Conservation (phyloP, 176 grass and related monocot genomes). For the Chloris gayana region DNA sequence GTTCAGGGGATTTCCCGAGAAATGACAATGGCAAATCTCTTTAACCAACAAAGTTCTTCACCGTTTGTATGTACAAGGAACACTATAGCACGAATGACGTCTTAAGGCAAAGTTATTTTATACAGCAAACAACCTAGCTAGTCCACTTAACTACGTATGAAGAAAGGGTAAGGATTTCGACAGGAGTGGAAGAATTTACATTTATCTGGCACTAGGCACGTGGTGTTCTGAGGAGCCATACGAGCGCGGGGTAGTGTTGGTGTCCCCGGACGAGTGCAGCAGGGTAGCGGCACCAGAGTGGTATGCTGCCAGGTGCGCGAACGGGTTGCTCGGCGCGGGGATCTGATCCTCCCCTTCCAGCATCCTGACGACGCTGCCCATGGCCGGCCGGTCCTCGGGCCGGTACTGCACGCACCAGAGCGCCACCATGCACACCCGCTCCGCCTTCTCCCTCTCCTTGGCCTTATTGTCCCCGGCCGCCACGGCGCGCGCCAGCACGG, state of each 20-base stretch:
- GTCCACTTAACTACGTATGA: no score
- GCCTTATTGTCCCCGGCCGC: conserved; percentile 6
- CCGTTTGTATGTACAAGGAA: no score
- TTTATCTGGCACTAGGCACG: background rate
- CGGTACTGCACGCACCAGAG: conserved; percentile 78
- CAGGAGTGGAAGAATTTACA: background rate
- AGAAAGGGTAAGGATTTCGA: no score
- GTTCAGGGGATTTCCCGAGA: no score
- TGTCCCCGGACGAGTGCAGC: conserved; percentile 21
- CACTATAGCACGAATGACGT: no score
- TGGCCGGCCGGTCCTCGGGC: conserved; percentile 58
- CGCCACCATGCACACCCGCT: conserved; percentile 66
- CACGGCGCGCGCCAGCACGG: conserved; percentile 23
- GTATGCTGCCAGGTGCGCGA: no score
- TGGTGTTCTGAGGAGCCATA: background rate
- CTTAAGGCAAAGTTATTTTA: no score
- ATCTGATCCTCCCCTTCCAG: conserved; percentile 71
- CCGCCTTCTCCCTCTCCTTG: conserved; percentile 42
- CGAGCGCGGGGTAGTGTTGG: background rate
- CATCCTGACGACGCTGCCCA: conserved; percentile 70
- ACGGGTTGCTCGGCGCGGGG: conserved; percentile 47
- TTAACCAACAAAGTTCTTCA: no score
- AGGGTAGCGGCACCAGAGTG: no score
- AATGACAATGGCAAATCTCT: no score
- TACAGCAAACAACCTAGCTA: no score